A percentile compares a stretch with the other conserved stretches of the same genome.
phyloP scores from a whole-genome alignment of 257 asterid genomes.

The Lycium barbarum region DNA sequence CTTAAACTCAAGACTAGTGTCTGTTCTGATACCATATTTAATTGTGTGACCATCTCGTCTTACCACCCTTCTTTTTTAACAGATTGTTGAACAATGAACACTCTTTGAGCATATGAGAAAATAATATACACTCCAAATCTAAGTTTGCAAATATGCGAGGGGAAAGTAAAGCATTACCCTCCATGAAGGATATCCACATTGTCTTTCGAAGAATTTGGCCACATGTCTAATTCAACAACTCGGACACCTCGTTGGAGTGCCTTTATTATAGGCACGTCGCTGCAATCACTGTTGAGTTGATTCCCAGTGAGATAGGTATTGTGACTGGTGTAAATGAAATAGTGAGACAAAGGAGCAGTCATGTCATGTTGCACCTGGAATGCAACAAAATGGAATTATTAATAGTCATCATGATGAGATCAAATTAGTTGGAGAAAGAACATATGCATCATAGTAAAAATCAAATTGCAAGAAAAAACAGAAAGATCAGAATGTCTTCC shows the following conservation, averaged over 20 bases:
- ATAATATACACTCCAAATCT: not conserved
- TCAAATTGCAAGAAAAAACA: not conserved
- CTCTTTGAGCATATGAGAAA: not conserved
- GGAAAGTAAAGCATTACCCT: slow-evolving; percentile 51
- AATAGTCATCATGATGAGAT: not conserved
- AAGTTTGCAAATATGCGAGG: not conserved
- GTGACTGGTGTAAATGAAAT: slow-evolving; percentile 75
- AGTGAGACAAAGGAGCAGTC: slow-evolving; percentile 74
- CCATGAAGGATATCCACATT: slow-evolving; percentile 78
- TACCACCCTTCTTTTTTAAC: not conserved
- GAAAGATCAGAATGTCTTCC: not conserved
- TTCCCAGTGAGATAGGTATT: slow-evolving; percentile 86
- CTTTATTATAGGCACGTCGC: slow-evolving; percentile 70
- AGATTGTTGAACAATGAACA: not conserved
- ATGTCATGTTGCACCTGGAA: slow-evolving; percentile 72
- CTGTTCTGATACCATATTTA: not conserved
- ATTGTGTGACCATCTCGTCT: not conserved
- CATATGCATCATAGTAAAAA: not conserved
- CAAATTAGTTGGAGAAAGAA: not conserved
- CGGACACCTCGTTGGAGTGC: slow-evolving; percentile 75
- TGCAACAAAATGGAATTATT: not conserved
- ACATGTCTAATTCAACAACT: slow-evolving; percentile 81
- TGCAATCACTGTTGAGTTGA: slow-evolving; percentile 71
- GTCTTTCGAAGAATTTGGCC: slow-evolving; percentile 82
- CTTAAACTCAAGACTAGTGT: not conserved